Percentiles rank a stretch among this genome's conserved stretches.
Conservation (phyloP, 106 monocot species). For the Agapanthus africanus region DNA sequence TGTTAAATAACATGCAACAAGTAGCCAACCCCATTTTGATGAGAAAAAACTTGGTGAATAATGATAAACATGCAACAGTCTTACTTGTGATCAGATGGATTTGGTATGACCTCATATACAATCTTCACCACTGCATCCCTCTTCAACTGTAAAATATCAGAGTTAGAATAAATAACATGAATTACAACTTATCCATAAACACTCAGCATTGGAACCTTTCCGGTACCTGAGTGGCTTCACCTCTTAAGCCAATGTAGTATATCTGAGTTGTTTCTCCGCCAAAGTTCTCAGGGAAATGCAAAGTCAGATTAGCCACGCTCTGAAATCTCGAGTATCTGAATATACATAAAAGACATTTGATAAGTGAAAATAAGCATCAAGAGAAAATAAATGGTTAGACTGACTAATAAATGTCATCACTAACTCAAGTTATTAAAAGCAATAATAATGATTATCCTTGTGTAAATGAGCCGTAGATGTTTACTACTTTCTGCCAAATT, state of each 20-base stretch:
- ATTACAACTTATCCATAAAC: neutral
- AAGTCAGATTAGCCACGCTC: conserved; percentile 74
- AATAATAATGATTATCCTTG: too few relatives aligned
- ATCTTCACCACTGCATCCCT: conserved; percentile 95
- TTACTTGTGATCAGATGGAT: conserved; percentile 99
- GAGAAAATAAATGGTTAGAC: neutral
- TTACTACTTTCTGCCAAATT: too few relatives aligned
- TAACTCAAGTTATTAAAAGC: too few relatives aligned
- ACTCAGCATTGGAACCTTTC: neutral
- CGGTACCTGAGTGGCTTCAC: conserved; percentile 95
- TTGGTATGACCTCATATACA: conserved; percentile 93
- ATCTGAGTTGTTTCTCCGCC: conserved; percentile 82
- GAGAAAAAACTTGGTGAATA: conserved; percentile 5
- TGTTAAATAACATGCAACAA: conserved; percentile 6
- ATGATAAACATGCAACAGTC: conserved; percentile 42
- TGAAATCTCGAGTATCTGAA: conserved; percentile 87
- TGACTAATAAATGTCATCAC: neutral
- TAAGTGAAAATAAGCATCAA: neutral
- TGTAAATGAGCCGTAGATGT: too few relatives aligned
- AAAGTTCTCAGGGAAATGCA: conserved; percentile 94
- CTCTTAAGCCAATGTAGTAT: conserved; percentile 86
- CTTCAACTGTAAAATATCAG: conserved; percentile 53
- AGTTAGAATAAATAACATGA: conserved; percentile 9
- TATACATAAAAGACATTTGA: conserved; percentile 8
- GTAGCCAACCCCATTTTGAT: neutral